Conservation (phyloP, 78 protist genomes). For the slime mould (Dictyostelium discoideum) region DNA sequence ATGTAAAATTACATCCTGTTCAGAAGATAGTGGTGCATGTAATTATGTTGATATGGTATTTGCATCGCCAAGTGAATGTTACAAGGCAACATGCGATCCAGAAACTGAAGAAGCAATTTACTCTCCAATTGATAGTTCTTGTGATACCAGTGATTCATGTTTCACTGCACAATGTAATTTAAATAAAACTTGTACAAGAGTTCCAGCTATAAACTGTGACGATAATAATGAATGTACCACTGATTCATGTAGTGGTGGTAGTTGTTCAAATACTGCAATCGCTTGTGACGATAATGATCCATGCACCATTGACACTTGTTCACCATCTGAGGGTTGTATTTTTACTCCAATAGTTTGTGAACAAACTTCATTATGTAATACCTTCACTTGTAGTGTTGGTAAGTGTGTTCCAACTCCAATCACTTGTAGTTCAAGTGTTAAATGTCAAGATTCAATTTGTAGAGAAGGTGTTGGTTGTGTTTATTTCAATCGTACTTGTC, state of each 20-base stretch:
- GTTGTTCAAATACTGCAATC: neutral
- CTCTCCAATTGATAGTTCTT: neutral
- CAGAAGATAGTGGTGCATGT: neutral
- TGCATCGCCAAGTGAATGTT: neutral
- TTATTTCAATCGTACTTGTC: neutral
- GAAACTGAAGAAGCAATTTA: neutral
- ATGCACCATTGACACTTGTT: slow-evolving; percentile 53
- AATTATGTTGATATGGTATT: neutral
- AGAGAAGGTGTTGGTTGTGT: slow-evolving; percentile 49
- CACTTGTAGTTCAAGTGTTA: neutral
- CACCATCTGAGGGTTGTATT: neutral
- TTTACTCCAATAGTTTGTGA: slow-evolving; percentile 6
- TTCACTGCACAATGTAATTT: neutral
- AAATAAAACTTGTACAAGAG: neutral
- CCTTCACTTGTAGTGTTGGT: neutral
- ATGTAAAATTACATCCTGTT: neutral
- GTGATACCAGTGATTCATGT: neutral
- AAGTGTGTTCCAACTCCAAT: neutral
- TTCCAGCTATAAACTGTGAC: neutral
- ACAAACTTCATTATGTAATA: neutral
- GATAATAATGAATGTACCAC: slow-evolving; percentile 20
- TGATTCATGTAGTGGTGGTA: slow-evolving; percentile 14
- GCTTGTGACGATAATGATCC: slow-evolving; percentile 19
- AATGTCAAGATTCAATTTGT: slow-evolving; percentile 27
- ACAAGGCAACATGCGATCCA: neutral